Evolutionary conservation across 2,329 filamentous ascomycete genomes (phyloP), one percentile per base, ranked within the genome.

Genomic region (Diaporthe sp.): DNA sequence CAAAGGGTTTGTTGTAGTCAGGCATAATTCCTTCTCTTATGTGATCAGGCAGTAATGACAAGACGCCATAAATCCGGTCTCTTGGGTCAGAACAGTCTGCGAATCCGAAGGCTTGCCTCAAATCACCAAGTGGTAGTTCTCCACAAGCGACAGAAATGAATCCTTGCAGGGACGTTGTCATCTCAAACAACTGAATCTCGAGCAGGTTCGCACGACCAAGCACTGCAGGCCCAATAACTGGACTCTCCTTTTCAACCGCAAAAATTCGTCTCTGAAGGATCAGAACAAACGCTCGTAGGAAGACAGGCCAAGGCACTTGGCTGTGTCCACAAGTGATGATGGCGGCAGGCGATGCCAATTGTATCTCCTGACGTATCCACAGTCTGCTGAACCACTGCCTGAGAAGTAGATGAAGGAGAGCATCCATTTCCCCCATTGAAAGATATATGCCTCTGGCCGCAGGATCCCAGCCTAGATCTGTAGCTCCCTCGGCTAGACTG

Each of bases 111-210:
- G 4, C 6, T 20, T 15, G 2, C n/a, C 22, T 61, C 31, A 42
- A 42, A 8, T 9, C 7, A 25, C 10, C 2, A 22, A 60, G 4
- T 2, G 57, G 15, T 12, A 8, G 1, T 13, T 8, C 4, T 15
- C 15, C 12, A 42, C n/a, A 8, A 17, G 3, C n/a, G 1, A 9
- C n/a, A 42, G 10, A 8, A 13, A 22, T 22, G 8, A 58, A 37
- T n/a, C 9, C 20, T 3, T 1, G 6, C 8, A 58, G 55, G 10
- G 31, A 22, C 0, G 0, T 4, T 37, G 1, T 37, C 8, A 9
- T 58, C 17, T 58, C 31, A 10, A 0, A 3, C 17, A 34, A 22
- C 4, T 25, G 31, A 12, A n/a, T 12, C 4, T 12, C 5, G 17
- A 58, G 55, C 2, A 15, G 0, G 6, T 17, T 6, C 17, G 17